A percentile compares a stretch with the other conserved stretches of the same genome.
These are phyloP conservation scores for Pleurotus tuoliensis DNA, from an alignment of 768 basidiomycete species.

Conservation along the genomic window DNA sequence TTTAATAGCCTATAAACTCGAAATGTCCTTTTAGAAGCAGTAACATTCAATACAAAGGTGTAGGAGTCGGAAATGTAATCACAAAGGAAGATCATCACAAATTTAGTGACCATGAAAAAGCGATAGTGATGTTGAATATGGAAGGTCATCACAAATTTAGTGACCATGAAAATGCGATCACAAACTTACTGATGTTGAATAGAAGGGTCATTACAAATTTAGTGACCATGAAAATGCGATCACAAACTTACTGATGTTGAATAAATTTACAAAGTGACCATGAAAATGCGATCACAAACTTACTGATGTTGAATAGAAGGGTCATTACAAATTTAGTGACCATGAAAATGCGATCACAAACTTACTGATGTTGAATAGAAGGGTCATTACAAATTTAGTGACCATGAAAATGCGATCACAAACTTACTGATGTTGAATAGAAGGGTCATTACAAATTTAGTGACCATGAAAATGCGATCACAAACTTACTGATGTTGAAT, in stretches of 20 bases:
- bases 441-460: no score
- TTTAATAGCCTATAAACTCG: background rate
- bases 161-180: slow-evolving; percentile 55
- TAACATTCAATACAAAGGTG: slow-evolving; percentile 42
- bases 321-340: no score
- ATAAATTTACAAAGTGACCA: no score
- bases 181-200: slow-evolving; percentile 52
- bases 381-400: slow-evolving; percentile 14
- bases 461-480: slow-evolving; percentile 42
- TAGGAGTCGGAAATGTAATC: no score
- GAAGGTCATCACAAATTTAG: slow-evolving; percentile 50
- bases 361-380: background rate
- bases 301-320: no score
- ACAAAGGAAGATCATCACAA: slow-evolving; percentile 46
- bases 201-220: background rate
- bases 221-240: background rate
- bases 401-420: slow-evolving; percentile 59
- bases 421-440: slow-evolving; percentile 29
- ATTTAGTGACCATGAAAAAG: slow-evolving; percentile 28
- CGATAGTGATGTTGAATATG: slow-evolving; percentile 75
- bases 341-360: no score
- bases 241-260: background rate
- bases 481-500: slow-evolving; percentile 73
- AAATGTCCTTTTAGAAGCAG: slow-evolving; percentile 69
- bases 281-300: no score